Evolutionary conservation across 768 basidiomycete genomes (phyloP), one percentile per base, ranked within the genome.

Genomic region (Leucosporidium creatinivorum): DNA sequence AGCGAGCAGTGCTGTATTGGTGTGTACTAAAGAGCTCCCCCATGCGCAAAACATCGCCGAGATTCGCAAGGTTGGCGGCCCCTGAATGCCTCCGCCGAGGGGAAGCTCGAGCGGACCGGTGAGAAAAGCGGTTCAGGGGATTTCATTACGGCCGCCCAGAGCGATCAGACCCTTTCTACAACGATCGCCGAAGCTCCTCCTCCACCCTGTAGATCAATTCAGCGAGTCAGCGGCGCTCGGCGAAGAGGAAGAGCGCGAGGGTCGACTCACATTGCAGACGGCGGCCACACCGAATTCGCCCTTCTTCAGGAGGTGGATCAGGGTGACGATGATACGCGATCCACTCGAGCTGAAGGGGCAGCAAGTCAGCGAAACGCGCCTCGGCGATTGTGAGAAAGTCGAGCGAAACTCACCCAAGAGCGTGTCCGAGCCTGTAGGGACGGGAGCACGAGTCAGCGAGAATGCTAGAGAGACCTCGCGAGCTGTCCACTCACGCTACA

Each of bases 331-430:
- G 80, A 98, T 97, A 60, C 94, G 87, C 57, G 89, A 85, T 25
- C 94, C 94, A 49, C 92, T 96, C 79, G 91, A 97, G 67, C 93
- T 93, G 77, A 96, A 89, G 51, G 93, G 90, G 77, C 93, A 87
- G 36, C 2, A 50, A 15, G 50, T 54, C 33, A 62, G 48, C 18
- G 33, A 33, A 21, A 18, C 28, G 1, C 6, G 55, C 26, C 30
- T 19, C 39, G 39, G 55, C 26, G 55, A n/a, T n/a, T n/a, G n/a
- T n/a, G 8, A 19, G n/a, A n/a, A 15, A 25, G 17, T 2, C 36
- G 54, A 62, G 54, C 9, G 9, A 15, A 47, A 18, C 64, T 39
- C 28, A 66, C 65, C 72, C 72, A 23, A 73, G 72, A 5, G 57
- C 68, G 65, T 67, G 69, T 12, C 73, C 73, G 63, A 76, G 73